Evolutionary conservation across 768 basidiomycete genomes (phyloP).

Genomic region (Rhodosporidiobolus sp.): DNA sequence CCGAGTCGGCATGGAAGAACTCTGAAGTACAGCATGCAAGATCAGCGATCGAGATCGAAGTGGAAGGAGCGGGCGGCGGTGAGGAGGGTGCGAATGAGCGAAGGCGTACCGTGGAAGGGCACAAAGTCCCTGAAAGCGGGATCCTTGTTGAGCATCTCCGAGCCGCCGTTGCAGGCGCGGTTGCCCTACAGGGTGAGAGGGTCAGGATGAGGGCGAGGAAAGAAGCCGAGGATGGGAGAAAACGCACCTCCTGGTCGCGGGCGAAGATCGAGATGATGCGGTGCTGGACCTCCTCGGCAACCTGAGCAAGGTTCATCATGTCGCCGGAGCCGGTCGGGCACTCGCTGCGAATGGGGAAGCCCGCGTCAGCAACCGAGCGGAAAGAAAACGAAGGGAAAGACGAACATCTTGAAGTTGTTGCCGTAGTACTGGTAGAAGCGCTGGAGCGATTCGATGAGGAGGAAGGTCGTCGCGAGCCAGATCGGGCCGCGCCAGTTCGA

Average conservation of each 20-base stretch:
- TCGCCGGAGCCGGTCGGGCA: constrained; percentile 97
- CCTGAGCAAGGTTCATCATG: constrained; percentile 88
- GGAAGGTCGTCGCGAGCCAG: constrained; percentile 91
- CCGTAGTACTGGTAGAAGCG: constrained; percentile 98
- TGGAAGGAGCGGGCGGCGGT: constrained; percentile 46
- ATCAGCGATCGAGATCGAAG: not conserved
- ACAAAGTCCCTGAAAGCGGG: constrained; percentile 96
- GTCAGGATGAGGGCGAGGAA: too few species aligned
- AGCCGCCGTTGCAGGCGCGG: constrained; percentile 88
- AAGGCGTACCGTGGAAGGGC: constrained; percentile 78
- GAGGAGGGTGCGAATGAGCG: too few species aligned
- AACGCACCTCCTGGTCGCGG: constrained; percentile 75
- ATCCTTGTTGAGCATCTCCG: constrained; percentile 78
- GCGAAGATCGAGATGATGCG: constrained; percentile 98
- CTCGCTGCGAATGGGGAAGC: constrained; percentile 60
- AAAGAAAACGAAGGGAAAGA: not conserved
- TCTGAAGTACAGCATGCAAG: constrained; percentile 45
- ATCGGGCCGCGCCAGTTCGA: constrained; percentile 55
- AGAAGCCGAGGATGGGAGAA: too few species aligned
- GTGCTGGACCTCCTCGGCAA: constrained; percentile 97
- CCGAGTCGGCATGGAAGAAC: constrained; percentile 94
- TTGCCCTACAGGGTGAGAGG: too few species aligned
- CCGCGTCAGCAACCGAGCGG: not conserved
- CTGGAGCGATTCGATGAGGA: constrained; percentile 92
- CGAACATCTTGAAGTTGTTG: constrained; percentile 66